These are phyloP conservation scores for Trametes cingulata DNA, from an alignment of 768 basidiomycete species.

Conservation along the genomic window DNA sequence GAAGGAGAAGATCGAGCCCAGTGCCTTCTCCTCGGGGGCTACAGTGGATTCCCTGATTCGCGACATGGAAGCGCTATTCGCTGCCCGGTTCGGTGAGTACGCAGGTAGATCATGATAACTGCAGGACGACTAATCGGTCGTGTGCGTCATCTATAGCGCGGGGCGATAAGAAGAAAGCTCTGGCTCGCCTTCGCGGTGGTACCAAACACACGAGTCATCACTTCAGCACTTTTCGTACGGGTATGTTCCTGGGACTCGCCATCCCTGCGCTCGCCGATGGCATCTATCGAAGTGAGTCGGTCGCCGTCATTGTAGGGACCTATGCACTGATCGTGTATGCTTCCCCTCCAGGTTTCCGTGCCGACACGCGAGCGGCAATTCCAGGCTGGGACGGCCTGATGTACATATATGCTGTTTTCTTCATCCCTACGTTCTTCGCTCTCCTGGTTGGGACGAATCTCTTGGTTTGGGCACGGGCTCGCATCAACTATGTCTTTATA, in stretches of 20 bases:
- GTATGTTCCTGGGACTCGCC: slow-evolving; percentile 69
- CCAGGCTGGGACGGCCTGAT: slow-evolving; percentile 75
- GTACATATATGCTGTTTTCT: slow-evolving; percentile 73
- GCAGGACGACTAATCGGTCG: background rate
- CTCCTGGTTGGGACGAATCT: slow-evolving; percentile 84
- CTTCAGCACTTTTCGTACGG: slow-evolving; percentile 73
- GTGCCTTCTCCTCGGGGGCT: slow-evolving; percentile 65
- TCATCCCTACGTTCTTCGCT: slow-evolving; percentile 74
- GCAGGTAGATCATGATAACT: too few relatives aligned
- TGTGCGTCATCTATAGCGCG: slow-evolving; percentile 37
- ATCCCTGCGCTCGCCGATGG: slow-evolving; percentile 69
- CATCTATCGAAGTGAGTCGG: slow-evolving; percentile 55
- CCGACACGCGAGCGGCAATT: slow-evolving; percentile 51
- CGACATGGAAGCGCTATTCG: slow-evolving; percentile 77
- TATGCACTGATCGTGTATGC: too few relatives aligned
- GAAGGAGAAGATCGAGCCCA: slow-evolving; percentile 71
- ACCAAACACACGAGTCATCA: slow-evolving; percentile 58
- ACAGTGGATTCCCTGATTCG: slow-evolving; percentile 66
- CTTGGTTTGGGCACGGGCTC: slow-evolving; percentile 66
- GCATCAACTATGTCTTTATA: slow-evolving; percentile 94
- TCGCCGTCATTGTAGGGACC: too few relatives aligned
- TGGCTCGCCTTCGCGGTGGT: slow-evolving; percentile 60
- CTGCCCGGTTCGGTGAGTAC: slow-evolving; percentile 69
- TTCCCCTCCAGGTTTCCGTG: slow-evolving; percentile 50
- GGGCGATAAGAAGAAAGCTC: slow-evolving; percentile 81